Evolutionary conservation across 768 basidiomycete genomes (phyloP).

Genomic region (Pleurotus giganteus): DNA sequence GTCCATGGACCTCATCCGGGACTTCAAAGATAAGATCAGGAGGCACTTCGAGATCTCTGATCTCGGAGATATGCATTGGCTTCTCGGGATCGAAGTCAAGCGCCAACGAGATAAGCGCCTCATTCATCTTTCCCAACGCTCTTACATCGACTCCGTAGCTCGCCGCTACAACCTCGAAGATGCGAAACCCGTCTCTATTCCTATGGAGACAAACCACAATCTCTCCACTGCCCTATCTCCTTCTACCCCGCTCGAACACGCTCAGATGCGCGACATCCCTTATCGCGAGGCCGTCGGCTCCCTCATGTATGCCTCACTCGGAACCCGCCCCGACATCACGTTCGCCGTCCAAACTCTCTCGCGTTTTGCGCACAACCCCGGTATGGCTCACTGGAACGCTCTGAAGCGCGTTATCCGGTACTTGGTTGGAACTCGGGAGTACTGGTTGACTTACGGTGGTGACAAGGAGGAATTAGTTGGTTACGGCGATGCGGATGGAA

Average conservation of each 20-base stretch:
- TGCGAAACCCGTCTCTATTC: slow-evolving; percentile 21
- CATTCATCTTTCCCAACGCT: slow-evolving; percentile 26
- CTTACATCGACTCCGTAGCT: slow-evolving; percentile 29
- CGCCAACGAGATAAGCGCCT: slow-evolving; percentile 17
- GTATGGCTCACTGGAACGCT: slow-evolving; percentile 34
- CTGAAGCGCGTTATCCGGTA: slow-evolving; percentile 37
- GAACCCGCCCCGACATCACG: too few relatives aligned
- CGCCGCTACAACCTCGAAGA: slow-evolving; percentile 24
- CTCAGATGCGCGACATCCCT: slow-evolving; percentile 21
- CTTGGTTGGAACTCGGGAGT: slow-evolving; percentile 23
- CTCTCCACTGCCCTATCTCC: slow-evolving; percentile 21
- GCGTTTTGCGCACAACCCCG: slow-evolving; percentile 30
- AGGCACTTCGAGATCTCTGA: slow-evolving; percentile 13
- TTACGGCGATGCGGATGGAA: slow-evolving; percentile 15
- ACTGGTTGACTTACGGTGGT: slow-evolving; percentile 16
- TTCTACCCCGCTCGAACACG: slow-evolving; percentile 15
- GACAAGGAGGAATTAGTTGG: slow-evolving; percentile 14
- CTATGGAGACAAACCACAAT: slow-evolving; percentile 22
- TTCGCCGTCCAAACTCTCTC: slow-evolving; percentile 28
- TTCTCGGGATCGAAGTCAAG: slow-evolving; percentile 17
- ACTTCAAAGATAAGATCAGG: slow-evolving; percentile 17
- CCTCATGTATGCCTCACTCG: slow-evolving; percentile 29
- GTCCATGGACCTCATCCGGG: slow-evolving; percentile 13
- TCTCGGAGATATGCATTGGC: slow-evolving; percentile 14
- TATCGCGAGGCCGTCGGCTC: slow-evolving; percentile 28